Base-by-base conservation (phyloP, 768 basidiomycete species). In the Serpula lacrymans region DNA sequence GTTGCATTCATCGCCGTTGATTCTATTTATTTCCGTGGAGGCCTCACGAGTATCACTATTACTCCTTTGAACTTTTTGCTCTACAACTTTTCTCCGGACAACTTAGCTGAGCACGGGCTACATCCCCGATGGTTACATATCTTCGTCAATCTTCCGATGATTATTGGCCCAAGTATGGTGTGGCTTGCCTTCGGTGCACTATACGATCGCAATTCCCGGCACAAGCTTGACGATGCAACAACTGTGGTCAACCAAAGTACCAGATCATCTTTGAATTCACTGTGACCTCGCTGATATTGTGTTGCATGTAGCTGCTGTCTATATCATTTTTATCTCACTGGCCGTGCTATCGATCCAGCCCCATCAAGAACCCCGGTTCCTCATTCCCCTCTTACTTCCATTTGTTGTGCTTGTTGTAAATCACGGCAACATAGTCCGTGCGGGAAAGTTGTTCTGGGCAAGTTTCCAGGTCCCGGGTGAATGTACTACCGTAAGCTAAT, bases 71-170 rank as follows among this genome's bases (percentile, higher is more conserved):
- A 69, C 37, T 64, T 67, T 36, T 28, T 68, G 48, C 53, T 47
- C 26, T 69, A 68, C 42, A 69, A 68, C 43, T 37, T 67, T n/a
- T 55, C 58, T 3, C 39, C 58, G 8, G 47, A 54, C 12, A 69
- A 70, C 49, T 59, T 68, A 24, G 62, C 62, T 0, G 58, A 55
- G 20, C 68, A 70, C 34, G 68, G 68, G 7, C 39, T 69, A 12
- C 68, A 70, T 47, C 68, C 68, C 1, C 54, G 54, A 16, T 69
- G 67, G 68, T 53, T 70, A 5, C 68, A 69, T 42, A 34, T 62
- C 23, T 53, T 57, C 16, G 60, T 70, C 22, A 70, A 70, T 45
- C 42, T 70, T 8, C 67, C 68, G 13, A 59, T 70, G 57, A 43
- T 70, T 11, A 49, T 69, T 3, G 63, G 67, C 13, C 67, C 67